Conservation (phyloP, 108 stramenopile genomes). For the Pseudonitzschia pungens region DNA sequence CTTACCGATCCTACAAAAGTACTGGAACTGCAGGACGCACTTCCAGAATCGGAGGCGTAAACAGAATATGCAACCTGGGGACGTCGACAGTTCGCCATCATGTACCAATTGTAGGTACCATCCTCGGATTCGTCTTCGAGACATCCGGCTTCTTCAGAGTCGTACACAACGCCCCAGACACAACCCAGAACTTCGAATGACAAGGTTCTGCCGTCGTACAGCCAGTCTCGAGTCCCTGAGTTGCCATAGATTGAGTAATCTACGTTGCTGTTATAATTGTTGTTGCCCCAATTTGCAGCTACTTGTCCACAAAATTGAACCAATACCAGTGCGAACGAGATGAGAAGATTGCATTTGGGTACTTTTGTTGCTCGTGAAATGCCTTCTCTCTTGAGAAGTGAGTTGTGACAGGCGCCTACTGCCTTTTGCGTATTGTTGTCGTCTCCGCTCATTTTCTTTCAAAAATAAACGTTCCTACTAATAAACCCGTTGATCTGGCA, state of each 20-base stretch:
- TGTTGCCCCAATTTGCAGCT: constrained; percentile 36
- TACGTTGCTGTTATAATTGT: constrained; percentile 2
- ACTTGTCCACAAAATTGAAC: neutral
- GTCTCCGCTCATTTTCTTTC: neutral
- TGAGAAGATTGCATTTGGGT: neutral
- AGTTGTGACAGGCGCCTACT: neutral
- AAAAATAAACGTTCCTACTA: no score
- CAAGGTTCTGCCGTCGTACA: constrained; percentile 48
- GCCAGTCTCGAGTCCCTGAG: constrained; percentile 52
- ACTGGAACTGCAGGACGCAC: constrained; percentile 45
- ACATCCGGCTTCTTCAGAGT: constrained; percentile 72
- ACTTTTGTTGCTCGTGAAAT: neutral
- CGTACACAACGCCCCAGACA: constrained; percentile 61
- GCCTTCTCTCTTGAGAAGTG: neutral
- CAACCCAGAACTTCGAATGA: constrained; percentile 78
- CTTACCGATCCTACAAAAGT: constrained; percentile 80
- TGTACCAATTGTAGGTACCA: constrained; percentile 85
- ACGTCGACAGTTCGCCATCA: constrained; percentile 82
- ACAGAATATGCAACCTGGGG: constrained; percentile 82
- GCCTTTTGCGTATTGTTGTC: neutral
- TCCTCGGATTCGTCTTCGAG: constrained; percentile 65
- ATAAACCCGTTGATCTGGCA: no score
- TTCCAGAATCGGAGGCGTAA: constrained; percentile 51
- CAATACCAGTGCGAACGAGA: constrained; percentile 11
- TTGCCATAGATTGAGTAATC: constrained; percentile 48